phyloP scores from a whole-genome alignment of 768 basidiomycete species.

The Suillus occidentalis region DNA sequence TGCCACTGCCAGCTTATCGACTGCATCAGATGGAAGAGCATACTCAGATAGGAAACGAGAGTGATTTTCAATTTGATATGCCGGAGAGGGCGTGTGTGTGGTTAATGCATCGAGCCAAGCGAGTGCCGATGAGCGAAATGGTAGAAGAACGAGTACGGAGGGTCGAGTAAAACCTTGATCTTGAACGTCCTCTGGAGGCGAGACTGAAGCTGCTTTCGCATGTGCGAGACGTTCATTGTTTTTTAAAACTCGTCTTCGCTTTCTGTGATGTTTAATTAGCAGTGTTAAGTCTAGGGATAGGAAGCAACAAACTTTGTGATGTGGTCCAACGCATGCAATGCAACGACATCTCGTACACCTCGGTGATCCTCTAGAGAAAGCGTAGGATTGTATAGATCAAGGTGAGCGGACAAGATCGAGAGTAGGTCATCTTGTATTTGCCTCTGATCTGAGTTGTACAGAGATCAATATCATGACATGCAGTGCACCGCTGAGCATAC shows the following conservation, averaged over 20 bases:
- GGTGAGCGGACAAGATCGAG: constrained; percentile 62
- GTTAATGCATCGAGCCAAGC: constrained; percentile 82
- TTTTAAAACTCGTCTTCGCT: constrained; percentile 84
- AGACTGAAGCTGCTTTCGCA: constrained; percentile 54
- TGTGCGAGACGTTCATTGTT: constrained; percentile 91
- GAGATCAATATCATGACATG: constrained; percentile 9
- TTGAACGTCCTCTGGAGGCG: constrained; percentile 73
- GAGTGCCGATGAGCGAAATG: constrained; percentile 87
- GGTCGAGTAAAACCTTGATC: constrained; percentile 99
- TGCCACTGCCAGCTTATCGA: constrained; percentile 78
- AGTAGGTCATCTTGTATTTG: constrained; percentile 68
- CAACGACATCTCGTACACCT: constrained; percentile 62
- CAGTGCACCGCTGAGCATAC: constrained; percentile 32
- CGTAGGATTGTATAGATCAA: constrained; percentile 76
- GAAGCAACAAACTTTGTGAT: constrained; percentile 65
- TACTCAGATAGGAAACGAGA: constrained; percentile 83
- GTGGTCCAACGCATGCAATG: constrained; percentile 87
- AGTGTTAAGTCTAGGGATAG: neutral
- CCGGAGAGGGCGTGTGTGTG: constrained; percentile 66
- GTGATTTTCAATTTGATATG: constrained; percentile 87
- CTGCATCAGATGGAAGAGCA: constrained; percentile 70
- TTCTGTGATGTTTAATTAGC: constrained; percentile 48
- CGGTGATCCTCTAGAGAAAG: constrained; percentile 65
- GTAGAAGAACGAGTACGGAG: constrained; percentile 87
- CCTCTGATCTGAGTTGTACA: constrained; percentile 39